A percentile compares a stretch with the other conserved stretches of the same genome.
Conservation (phyloP, 257 asterid species). For the Lantana camara region DNA sequence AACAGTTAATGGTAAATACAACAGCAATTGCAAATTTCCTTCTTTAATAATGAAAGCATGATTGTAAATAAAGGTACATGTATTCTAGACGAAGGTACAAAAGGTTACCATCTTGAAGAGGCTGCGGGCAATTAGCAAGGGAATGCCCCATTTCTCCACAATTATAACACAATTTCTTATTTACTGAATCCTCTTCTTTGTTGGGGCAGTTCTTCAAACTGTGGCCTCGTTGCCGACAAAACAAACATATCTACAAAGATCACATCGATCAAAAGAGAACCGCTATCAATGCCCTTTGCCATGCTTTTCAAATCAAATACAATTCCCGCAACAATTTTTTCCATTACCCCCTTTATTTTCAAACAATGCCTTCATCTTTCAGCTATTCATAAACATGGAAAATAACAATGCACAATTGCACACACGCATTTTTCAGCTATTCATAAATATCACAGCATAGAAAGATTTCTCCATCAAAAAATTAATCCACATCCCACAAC, state of each 20-base stretch:
- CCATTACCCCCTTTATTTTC: background rate
- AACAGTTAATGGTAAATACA: background rate
- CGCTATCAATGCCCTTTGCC: constrained; percentile 3
- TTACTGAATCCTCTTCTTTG: constrained; percentile 47
- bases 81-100: background rate
- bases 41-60: too few relatives aligned
- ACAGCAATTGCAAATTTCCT: too few relatives aligned
- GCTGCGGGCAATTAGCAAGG: constrained; percentile 61
- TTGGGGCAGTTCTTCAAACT: constrained; percentile 85
- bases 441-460: background rate
- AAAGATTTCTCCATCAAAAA: background rate
- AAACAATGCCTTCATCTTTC: background rate
- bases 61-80: constrained; percentile 1
- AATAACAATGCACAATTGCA: background rate
- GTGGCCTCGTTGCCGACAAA: constrained; percentile 85
- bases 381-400: background rate
- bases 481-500: too few relatives aligned
- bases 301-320: background rate
- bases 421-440: background rate
- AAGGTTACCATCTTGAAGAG: constrained; percentile 86
- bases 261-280: constrained; percentile 13
- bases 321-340: background rate
- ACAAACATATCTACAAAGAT: constrained; percentile 73
- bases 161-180: constrained; percentile 75
- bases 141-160: constrained; percentile 92